These are phyloP conservation scores for Rehmannia glutinosa DNA, from an alignment of 257 asterid species.

Conservation along the genomic window DNA sequence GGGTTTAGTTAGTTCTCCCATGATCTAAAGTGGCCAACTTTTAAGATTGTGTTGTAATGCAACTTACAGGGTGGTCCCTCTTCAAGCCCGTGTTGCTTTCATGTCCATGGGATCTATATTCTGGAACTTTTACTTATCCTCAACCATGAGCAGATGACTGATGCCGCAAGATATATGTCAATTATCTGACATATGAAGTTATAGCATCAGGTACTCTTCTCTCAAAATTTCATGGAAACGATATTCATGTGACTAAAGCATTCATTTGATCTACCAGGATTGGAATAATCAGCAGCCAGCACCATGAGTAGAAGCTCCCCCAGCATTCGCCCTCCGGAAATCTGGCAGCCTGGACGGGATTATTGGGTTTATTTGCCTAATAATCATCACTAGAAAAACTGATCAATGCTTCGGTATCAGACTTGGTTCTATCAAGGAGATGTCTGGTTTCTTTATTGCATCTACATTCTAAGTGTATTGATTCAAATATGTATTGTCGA, in stretches of 20 bases:
- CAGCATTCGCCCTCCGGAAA: neutral
- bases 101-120: conserved; percentile 90
- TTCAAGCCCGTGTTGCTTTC: conserved; percentile 93
- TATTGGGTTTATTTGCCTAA: neutral
- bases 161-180: neutral
- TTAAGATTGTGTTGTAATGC: neutral
- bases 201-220: conserved; percentile 19
- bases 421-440: too few species aligned
- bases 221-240: neutral
- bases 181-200: neutral
- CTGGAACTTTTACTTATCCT: conserved; percentile 84
- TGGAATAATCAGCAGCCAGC: too few species aligned
- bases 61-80: conserved; percentile 71
- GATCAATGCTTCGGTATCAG: too few species aligned
- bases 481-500: too few species aligned
- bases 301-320: too few species aligned
- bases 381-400: too few species aligned
- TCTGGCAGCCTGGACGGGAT: neutral
- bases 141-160: conserved; percentile 70
- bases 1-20: too few species aligned
- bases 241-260: too few species aligned
- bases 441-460: too few species aligned
- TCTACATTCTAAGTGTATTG: too few species aligned
- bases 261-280: too few species aligned
- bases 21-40: neutral